A percentile compares a stretch with the other conserved stretches of the same genome.
phyloP scores from a whole-genome alignment of 441 rosid genomes.

The Brassica hybrid region DNA sequence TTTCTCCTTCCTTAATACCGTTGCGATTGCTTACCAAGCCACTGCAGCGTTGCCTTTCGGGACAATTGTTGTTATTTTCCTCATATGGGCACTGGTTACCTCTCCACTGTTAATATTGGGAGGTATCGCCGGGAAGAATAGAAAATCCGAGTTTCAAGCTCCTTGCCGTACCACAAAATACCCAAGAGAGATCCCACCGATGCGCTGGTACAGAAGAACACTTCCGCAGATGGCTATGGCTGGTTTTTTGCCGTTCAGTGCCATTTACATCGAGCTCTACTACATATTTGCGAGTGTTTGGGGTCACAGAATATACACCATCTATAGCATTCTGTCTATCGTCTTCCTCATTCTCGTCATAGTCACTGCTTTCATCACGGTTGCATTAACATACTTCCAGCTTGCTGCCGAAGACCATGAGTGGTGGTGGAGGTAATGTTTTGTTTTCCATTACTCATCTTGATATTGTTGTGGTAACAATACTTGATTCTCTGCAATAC shows the following conservation, averaged over 20 bases:
- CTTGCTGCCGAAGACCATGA: slow-evolving; percentile 8
- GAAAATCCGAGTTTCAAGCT: slow-evolving; percentile 6
- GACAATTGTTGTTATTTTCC: slow-evolving; percentile 7
- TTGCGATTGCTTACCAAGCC: slow-evolving; percentile 6
- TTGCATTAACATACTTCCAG: slow-evolving; percentile 8
- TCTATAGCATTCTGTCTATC: slow-evolving; percentile 1
- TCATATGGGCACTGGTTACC: slow-evolving; percentile 1
- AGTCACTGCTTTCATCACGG: slow-evolving; percentile 10
- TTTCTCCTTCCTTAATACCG: slow-evolving; percentile 5
- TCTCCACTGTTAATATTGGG: background rate
- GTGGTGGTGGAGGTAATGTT: slow-evolving; percentile 12
- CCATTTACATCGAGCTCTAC: slow-evolving; percentile 8
- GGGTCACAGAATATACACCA: slow-evolving; percentile 10
- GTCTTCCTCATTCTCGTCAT: slow-evolving; percentile 1
- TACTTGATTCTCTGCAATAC: background rate
- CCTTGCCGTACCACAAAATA: slow-evolving; percentile 7
- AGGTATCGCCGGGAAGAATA: slow-evolving; percentile 8
- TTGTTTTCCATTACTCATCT: background rate
- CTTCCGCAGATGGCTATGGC: slow-evolving; percentile 2
- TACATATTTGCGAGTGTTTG: slow-evolving; percentile 4
- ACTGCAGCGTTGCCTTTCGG: slow-evolving; percentile 9
- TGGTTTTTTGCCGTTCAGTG: background rate
- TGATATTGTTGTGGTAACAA: background rate
- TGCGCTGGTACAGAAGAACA: slow-evolving; percentile 8
- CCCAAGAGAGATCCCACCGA: slow-evolving; percentile 11